A percentile compares a stretch with the other conserved stretches of the same genome.
Evolutionary conservation across 2,329 filamentous ascomycete genomes (phyloP).

Genomic region (Ophiostoma ulmi): DNA sequence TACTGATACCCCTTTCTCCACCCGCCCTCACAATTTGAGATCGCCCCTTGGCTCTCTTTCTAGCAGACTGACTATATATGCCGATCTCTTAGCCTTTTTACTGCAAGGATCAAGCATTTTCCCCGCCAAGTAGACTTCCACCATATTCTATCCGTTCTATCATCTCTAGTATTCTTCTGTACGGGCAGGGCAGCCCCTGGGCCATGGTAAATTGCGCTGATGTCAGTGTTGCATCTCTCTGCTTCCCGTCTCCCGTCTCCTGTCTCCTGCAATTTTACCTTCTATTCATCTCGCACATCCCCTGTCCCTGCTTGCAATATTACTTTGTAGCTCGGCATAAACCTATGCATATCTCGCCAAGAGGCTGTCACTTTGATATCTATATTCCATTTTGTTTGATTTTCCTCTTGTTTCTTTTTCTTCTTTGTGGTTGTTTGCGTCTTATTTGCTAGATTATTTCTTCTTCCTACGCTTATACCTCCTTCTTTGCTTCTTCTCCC

Average conservation of each 20-base stretch:
- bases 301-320: neutral
- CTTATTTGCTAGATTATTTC: neutral
- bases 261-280: neutral
- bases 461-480: neutral
- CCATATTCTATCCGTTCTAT: no score
- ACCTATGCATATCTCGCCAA: neutral
- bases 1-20: neutral
- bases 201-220: neutral
- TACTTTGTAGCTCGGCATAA: neutral
- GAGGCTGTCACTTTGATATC: no score
- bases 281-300: neutral
- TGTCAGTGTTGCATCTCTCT: neutral
- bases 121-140: neutral
- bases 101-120: neutral
- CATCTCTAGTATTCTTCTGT: no score
- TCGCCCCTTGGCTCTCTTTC: neutral
- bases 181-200: neutral
- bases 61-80: neutral
- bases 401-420: slow-evolving; percentile 7
- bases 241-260: neutral
- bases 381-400: neutral
- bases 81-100: neutral
- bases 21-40: slow-evolving; percentile 8
- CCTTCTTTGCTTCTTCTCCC: neutral
- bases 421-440: neutral